Base-by-base conservation (phyloP, 2,329 filamentous ascomycete species). In the Neophaeococcomyces mojaviensis region DNA sequence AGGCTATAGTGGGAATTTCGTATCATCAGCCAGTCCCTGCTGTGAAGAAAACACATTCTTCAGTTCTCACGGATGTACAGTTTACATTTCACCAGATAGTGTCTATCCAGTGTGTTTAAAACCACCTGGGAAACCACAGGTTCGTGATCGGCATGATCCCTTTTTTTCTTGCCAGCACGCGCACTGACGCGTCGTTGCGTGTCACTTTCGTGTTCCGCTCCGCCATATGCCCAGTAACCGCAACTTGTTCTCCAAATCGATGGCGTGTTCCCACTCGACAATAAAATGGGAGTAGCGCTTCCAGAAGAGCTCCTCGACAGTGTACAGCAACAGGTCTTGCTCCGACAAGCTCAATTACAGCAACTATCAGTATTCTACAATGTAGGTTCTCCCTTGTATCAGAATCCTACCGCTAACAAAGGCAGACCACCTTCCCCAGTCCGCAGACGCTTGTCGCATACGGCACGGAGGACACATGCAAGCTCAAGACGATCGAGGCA, bases 391-490 rank as follows among this genome's bases (percentile, higher is more conserved):
- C 22, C 15, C 4, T 19, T n/a, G 42, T 10, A 39, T 24, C 9
- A 13, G 12, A 41, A 13, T 7, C 5, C 12, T 7, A 6, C 7
- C 22, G 15, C 41, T 50, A 31, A 40, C 45, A 22, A 46, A 30
- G 35, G n/a, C 18, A 53, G 45, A 36, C 26, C 16, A 34, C 35
- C 13, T 52, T 82, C n/a, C 82, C 86, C 24, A 82, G 79, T 47
- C 85, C 84, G 47, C 72, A 79, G 9, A 85, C 86, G 49, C 64
- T 96, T 9, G 80, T 96, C 18, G 65, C 94, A 39, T 82, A 97
- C 63, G 92, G 92, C 41, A 79, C 88, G 24, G 82, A 89, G 58
- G 84, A 88, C 2, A 94, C 89, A 0, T 90, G 88, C 33, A 97
- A 97, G 68, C 86, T 81, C 26, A 77, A 78, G 39, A 75, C 95